Percentiles rank a stretch among this genome's conserved stretches.
These are phyloP conservation scores for Starmera dryadoides DNA, from an alignment of 805 yeast species.

Conservation along the genomic window DNA sequence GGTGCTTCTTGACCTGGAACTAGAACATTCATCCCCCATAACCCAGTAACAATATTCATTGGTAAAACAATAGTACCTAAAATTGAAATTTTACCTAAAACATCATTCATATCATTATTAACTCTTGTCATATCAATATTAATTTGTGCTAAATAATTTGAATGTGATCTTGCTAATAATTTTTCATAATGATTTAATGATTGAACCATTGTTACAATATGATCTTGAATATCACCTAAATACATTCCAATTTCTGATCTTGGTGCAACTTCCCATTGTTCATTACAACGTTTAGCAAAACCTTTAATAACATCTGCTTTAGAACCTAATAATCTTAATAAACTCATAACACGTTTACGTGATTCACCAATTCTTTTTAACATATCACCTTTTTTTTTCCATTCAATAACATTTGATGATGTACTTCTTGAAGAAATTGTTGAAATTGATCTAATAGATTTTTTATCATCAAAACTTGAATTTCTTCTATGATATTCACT, in stretches of 20 bases:
- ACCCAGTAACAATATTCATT: conserved; percentile 88
- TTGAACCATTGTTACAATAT: conserved; percentile 95
- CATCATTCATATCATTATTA: conserved; percentile 95
- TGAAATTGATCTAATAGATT: conserved; percentile 18
- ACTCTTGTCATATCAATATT: conserved; percentile 97
- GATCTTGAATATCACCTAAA: conserved; percentile 96
- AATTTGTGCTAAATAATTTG: conserved; percentile 92
- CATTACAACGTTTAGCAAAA: conserved; percentile 84
- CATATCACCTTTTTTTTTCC: conserved; percentile 95
- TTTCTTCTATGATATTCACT: not conserved
- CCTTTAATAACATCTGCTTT: conserved; percentile 98
- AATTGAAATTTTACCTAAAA: conserved; percentile 85
- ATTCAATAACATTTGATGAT: conserved; percentile 44
- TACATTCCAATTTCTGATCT: conserved; percentile 88
- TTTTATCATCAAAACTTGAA: conserved; percentile 11
- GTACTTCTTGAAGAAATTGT: conserved; percentile 25
- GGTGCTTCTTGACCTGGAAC: conserved; percentile 85
- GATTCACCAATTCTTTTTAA: conserved; percentile 91
- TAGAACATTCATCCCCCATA: conserved; percentile 98
- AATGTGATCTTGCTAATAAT: conserved; percentile 87
- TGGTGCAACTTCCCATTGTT: conserved; percentile 74
- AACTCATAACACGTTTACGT: conserved; percentile 88
- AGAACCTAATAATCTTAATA: conserved; percentile 74
- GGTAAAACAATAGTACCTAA: conserved; percentile 94
- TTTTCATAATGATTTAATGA: conserved; percentile 92